Evolutionary conservation across 495 filamentous ascomycete genomes (phyloP), one percentile per base, ranked within the genome.

Genomic region (Friedmanniomyces simplex): DNA sequence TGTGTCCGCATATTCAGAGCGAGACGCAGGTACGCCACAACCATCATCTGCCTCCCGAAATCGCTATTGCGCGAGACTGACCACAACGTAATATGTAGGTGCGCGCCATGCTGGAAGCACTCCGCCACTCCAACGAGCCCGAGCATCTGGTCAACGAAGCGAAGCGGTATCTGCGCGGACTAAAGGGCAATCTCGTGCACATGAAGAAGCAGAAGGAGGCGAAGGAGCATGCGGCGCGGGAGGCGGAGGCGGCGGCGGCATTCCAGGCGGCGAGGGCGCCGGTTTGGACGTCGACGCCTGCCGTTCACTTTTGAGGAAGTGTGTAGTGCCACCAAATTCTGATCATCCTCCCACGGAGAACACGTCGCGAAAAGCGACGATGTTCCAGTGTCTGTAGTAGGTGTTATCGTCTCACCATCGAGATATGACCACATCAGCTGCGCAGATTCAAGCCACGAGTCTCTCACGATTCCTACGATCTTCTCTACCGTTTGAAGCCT

Each of bases 1-100:
- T 69, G 22, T 90, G 86, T 60, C 79, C 85, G 2, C 79, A 85
- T 59, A 69, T 88, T 20, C 66, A 72, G 21, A 79, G 75, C 1
- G 74, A 79, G 41, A 72, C 69, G 8, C 82, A 86, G 52, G 61
- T 63, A 51, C 10, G 51, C 26, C 5, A 12, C 24, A 20, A 4
- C 22, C 32, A 41, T 22, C 12, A 24, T 20, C 10, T 26, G 20
- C 21, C 24, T 45, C 47, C n/a, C n/a, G n/a, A n/a, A n/a, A 22
- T 28, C 55, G 5, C 12, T 10, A 22, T 42, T 20, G 22, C n/a
- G 14, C 4, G 10, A 22, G 34, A n/a, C 49, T 45, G 49, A 52
- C 45, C 10, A 21, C n/a, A n/a, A n/a, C 14, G 12, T 48, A 32
- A 32, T 32, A 32, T 36, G 14, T n/a, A 63, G 61, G 71, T 88